phyloP scores from a whole-genome alignment of 2,329 filamentous ascomycete species.

The Stagonosporopsis chrysanthemi region DNA sequence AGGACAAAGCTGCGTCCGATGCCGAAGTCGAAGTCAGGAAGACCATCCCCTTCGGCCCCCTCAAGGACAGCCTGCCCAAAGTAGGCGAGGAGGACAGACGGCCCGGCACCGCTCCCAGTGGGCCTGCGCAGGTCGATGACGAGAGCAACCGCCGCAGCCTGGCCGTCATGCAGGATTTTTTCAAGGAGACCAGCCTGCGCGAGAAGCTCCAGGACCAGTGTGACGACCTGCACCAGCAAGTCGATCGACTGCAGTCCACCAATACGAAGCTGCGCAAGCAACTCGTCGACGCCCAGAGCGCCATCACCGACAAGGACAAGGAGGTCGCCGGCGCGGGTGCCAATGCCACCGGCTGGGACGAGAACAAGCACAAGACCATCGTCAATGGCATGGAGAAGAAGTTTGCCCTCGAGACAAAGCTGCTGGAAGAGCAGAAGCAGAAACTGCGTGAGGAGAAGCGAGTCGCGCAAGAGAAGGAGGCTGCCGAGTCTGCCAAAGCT shows the following conservation, averaged over 20 bases:
- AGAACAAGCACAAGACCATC: constrained; percentile 34
- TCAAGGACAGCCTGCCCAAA: constrained; percentile 42
- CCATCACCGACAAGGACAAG: constrained; percentile 44
- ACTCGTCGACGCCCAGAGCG: constrained; percentile 41
- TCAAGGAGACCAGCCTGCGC: constrained; percentile 49
- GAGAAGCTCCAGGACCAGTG: constrained; percentile 48
- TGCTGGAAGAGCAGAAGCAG: constrained; percentile 41
- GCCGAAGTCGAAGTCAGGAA: constrained; percentile 44
- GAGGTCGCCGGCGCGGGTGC: constrained; percentile 30
- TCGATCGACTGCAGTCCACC: constrained; percentile 43
- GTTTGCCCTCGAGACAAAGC: constrained; percentile 44
- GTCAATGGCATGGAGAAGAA: constrained; percentile 47
- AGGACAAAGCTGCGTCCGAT: constrained; percentile 48
- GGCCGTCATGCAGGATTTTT: constrained; percentile 50
- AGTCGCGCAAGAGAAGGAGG: constrained; percentile 40
- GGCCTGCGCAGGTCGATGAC: constrained; percentile 39
- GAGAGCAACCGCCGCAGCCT: constrained; percentile 44
- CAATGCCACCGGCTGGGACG: constrained; percentile 23
- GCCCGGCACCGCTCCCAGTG: constrained; percentile 45
- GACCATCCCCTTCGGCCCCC: constrained; percentile 32
- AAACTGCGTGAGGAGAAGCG: constrained; percentile 44
- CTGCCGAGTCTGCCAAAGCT: constrained; percentile 41
- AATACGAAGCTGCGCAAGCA: constrained; percentile 43
- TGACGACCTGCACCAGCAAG: constrained; percentile 43
- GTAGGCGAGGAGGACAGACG: constrained; percentile 38